Evolutionary conservation across 176 grass and related monocot genomes (phyloP).

Genomic region (Miscanthus lutarioriparius): DNA sequence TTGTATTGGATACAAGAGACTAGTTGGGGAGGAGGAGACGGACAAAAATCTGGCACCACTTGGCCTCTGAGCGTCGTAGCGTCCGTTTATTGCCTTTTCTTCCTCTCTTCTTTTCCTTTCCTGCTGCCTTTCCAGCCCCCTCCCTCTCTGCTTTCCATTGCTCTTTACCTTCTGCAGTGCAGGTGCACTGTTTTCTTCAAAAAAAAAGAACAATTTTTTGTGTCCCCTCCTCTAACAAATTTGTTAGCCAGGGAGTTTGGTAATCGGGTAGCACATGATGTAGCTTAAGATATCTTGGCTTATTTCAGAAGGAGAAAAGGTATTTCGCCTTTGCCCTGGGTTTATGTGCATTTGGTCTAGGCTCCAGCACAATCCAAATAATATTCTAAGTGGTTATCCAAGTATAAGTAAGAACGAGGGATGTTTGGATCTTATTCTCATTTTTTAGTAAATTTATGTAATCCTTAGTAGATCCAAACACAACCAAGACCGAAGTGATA

Average conservation of each 20-base stretch:
- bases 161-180: neutral
- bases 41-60: conserved; percentile 56
- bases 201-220: neutral
- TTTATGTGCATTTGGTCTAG: neutral
- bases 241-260: neutral
- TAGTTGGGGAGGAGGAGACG: conserved; percentile 1
- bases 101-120: neutral
- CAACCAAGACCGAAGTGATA: neutral
- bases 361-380: neutral
- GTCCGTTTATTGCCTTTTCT: conserved; percentile 31
- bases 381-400: neutral
- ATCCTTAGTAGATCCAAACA: neutral
- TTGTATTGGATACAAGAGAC: conserved; percentile 17
- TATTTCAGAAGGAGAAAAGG: neutral
- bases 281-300: neutral
- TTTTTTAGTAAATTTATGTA: too few species aligned
- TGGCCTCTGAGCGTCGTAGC: neutral
- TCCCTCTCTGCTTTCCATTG: neutral
- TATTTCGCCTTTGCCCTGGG: neutral
- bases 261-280: neutral
- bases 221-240: neutral
- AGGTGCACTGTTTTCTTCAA: neutral
- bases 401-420: too few species aligned
- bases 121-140: neutral
- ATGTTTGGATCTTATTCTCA: too few species aligned